These are phyloP conservation scores for Flueggea neowawraea DNA, from an alignment of 441 rosid species.

Conservation along the genomic window DNA sequence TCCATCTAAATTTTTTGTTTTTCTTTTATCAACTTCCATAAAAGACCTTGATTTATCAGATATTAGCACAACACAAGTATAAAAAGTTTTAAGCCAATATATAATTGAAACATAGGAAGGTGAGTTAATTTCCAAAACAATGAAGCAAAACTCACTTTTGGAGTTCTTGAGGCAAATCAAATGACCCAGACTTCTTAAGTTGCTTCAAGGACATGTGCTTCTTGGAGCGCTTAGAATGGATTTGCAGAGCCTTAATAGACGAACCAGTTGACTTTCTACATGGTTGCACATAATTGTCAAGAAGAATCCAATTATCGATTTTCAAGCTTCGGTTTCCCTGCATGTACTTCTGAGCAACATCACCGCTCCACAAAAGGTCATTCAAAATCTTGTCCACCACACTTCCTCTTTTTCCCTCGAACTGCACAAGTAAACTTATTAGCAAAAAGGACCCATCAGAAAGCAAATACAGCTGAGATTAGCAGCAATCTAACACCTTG, in stretches of 20 bases:
- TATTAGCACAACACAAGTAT: not conserved
- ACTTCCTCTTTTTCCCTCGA: conserved; percentile 49
- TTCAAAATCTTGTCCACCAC: conserved; percentile 58
- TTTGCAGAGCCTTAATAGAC: conserved; percentile 32
- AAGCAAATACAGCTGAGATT: not conserved
- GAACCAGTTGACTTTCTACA: conserved; percentile 42
- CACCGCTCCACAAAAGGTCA: conserved; percentile 76
- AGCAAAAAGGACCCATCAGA: not conserved
- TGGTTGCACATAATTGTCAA: conserved; percentile 65
- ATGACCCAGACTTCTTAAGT: conserved; percentile 65
- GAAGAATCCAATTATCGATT: conserved; percentile 70
- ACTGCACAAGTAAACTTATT: conserved; percentile 28
- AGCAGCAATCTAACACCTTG: conserved; percentile 32
- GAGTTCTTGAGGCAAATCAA: conserved; percentile 46
- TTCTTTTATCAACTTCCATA: too few species aligned
- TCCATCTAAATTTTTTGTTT: too few species aligned
- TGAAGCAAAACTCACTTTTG: conserved; percentile 49
- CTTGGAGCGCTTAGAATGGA: conserved; percentile 76
- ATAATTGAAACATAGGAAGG: not conserved
- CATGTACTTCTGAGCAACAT: conserved; percentile 71
- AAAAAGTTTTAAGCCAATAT: not conserved
- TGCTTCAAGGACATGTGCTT: conserved; percentile 69
- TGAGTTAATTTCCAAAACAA: not conserved
- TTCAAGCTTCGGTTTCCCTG: conserved; percentile 64
- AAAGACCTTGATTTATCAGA: too few species aligned